Base-by-base conservation (phyloP, 768 basidiomycete genomes). In the Phlegmacium glaucopus region DNA sequence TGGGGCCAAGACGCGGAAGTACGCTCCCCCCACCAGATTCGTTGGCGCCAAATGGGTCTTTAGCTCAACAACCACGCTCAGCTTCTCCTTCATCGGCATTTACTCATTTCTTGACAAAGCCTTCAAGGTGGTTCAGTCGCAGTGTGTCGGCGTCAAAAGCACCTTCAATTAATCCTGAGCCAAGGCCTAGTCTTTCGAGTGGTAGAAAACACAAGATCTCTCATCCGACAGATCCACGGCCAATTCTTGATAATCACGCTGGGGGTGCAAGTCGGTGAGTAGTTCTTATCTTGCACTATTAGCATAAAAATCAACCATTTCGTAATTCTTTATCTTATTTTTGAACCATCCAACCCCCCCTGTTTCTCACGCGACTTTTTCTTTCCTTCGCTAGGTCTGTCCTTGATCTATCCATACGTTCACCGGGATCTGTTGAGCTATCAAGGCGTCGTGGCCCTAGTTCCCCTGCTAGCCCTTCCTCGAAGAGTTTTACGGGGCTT, bases 211-310 rank as follows among this genome's bases (percentile, higher is more conserved):
- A 80, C 44, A 90, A 89, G 73, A 92, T 91, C 30, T 91, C 90
- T 27, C 82, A 84, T 39, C 89, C 89, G 1, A 89, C 87, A 4
- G 90, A 91, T 57, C 89, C 87, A 8, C 70, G 89, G 16, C 90
- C 87, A 3, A 85, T 91, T 45, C 64, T 86, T 53, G 81, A 86
- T 53, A 69, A 67, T 2, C 79, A 79, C 54, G 67, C 69, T 25
- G 72, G 63, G 32, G 61, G 68, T 44, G 70, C 73, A 48, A 75
- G 77, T 53, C 75, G 74, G 87, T 85, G 66, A 68, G 83, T 57
- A 44, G 12, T 39, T 50, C 52, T 17, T 25, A n/a, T n/a, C n/a
- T n/a, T n/a, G n/a, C n/a, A n/a, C n/a, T n/a, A n/a, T n/a, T n/a
- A n/a, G n/a, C n/a, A n/a, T n/a, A n/a, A n/a, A n/a, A n/a, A n/a